These are phyloP conservation scores for Catharanthus roseus DNA, from an alignment of 257 asterid genomes.

Conservation along the genomic window DNA sequence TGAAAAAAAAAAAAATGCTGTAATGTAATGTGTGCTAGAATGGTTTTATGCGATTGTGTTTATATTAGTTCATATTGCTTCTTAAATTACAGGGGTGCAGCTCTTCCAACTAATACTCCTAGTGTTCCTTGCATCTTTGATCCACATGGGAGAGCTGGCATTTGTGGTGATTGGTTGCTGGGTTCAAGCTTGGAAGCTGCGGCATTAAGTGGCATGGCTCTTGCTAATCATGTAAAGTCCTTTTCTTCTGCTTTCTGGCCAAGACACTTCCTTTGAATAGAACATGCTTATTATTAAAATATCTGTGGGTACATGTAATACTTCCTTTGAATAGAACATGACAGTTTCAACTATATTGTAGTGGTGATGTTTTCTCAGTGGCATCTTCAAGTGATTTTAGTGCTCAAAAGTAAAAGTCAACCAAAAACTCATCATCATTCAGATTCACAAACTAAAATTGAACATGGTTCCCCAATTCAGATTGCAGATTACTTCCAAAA, in stretches of 20 bases:
- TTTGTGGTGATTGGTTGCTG: constrained; percentile 94
- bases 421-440: not conserved
- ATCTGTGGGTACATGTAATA: not conserved
- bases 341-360: not conserved
- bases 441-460: not conserved
- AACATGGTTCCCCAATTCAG: constrained; percentile 33
- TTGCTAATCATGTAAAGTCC: constrained; percentile 78
- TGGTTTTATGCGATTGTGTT: no score
- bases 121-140: constrained; percentile 84
- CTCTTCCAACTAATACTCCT: constrained; percentile 90
- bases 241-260: not conserved
- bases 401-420: no score
- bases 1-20: not conserved
- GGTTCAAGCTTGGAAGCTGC: constrained; percentile 94
- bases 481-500: constrained; percentile 78
- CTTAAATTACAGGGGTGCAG: constrained; percentile 79
- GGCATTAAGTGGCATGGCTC: constrained; percentile 89
- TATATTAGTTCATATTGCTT: no score
- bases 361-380: not conserved
- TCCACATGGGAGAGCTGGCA: constrained; percentile 93
- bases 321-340: not conserved
- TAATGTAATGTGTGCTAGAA: not conserved
- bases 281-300: not conserved
- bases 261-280: no score
- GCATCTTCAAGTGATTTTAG: not conserved